Evolutionary conservation across 495 filamentous ascomycete species (phyloP), one percentile per base, ranked within the genome.

Genomic region (Ascobolus immersus): DNA sequence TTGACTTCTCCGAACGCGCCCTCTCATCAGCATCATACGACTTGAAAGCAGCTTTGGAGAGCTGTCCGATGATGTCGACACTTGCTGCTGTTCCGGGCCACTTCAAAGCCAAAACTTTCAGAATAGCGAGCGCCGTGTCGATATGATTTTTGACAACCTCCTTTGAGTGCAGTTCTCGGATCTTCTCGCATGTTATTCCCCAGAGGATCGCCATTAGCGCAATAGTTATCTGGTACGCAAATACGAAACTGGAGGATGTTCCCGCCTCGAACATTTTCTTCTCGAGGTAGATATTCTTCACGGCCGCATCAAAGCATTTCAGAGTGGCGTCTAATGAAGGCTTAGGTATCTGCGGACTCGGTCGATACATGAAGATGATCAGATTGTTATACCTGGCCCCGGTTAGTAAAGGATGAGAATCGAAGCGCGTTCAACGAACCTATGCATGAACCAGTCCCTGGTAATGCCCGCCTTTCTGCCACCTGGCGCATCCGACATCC

Each of bases 1-100:
- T n/a, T n/a, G n/a, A n/a, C n/a, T n/a, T n/a, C n/a, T n/a, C n/a
- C n/a, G n/a, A n/a, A n/a, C n/a, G n/a, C n/a, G n/a, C n/a, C 25
- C 71, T 65, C 22, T 68, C 70, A 14, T 56, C 51, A 21, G 54
- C 54, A 34, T 71, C 65, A 51, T 84, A 94, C 39, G 75, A 75
- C 47, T 72, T 77, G 43, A 92, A 53, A 42, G 77, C 81, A 13
- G 80, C 80, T 29, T 60, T 62, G n/a, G 82, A 68, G 19, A 94
- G 62, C 34, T 70, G 76, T 11, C 56, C 54, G 49, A 91, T 92
- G 15, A 92, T 61, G 41, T 79, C 59, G 7, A 73, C 61, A 11
- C 80, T 81, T n/a, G 77, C 74, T 32, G 69, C 61, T 7, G 81
- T 76, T 17, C 82, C 84, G 0, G 84, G 84, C 84, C 84, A 91